Conservation (phyloP, 2,329 filamentous ascomycete genomes). For the Diplodia mutila region DNA sequence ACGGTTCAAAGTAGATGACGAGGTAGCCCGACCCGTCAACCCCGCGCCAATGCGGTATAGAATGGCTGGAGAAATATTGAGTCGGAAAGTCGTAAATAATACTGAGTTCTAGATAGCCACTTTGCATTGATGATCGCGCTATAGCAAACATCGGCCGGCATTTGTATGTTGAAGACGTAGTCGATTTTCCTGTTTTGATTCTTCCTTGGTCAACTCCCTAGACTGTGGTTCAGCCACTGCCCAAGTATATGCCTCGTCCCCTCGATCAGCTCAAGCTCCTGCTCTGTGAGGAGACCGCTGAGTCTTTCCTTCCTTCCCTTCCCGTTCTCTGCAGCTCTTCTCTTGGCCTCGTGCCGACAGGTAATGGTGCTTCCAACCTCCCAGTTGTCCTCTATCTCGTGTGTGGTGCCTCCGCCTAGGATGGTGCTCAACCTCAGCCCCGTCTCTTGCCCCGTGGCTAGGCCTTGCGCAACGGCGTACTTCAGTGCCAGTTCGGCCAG, state of each 20-base stretch:
- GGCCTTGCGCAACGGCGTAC: constrained; percentile 4
- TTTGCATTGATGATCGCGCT: no score
- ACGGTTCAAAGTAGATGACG: no score
- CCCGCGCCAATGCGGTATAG: no score
- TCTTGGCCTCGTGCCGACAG: neutral
- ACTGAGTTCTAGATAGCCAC: no score
- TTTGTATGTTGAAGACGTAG: neutral
- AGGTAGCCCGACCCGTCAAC: no score
- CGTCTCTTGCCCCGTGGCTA: neutral
- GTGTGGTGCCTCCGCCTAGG: constrained; percentile 3
- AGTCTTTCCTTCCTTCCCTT: neutral
- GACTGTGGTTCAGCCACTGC: constrained; percentile 22
- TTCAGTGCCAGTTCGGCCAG: constrained; percentile 22
- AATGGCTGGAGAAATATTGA: no score
- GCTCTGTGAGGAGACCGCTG: neutral
- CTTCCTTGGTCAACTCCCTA: constrained; percentile 6
- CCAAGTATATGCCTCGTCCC: constrained; percentile 9
- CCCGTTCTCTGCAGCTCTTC: neutral
- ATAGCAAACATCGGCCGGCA: no score
- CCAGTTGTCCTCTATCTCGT: constrained; percentile 21
- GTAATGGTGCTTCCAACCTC: neutral
- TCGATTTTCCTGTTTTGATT: neutral
- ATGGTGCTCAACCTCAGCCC: constrained; percentile 5
- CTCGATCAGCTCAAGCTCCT: constrained; percentile 1
- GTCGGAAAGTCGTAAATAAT: no score